Base-by-base conservation (phyloP, 768 basidiomycete species). In the Phylloporus rhodoxanthus region DNA sequence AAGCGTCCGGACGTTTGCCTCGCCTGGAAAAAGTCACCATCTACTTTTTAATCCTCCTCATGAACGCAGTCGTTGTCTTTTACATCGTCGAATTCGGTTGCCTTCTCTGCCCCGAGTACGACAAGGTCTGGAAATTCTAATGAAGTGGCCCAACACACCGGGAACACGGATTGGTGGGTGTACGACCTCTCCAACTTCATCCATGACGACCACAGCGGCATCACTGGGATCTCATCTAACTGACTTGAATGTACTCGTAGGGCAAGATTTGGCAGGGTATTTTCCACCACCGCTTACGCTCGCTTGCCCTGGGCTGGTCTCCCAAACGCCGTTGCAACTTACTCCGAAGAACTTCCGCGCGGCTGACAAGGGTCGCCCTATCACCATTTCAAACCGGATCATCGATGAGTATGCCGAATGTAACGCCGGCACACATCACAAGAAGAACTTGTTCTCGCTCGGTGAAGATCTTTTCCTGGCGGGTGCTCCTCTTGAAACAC, bases 381-480 rank as follows among this genome's bases (percentile, higher is more conserved):
- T 97, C 70, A 91, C 96, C 76, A 92, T 97, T 64, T 96, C 93
- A 20, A 93, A 91, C 63, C 88, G 91, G 32, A 82, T 97, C 69
- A 94, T 97, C 58, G 89, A 94, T 59, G 93, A 96, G 59, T 96
- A 96, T 65, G 81, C 92, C 0, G 93, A 96, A 58, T 85, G 87
- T 48, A 86, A 89, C 50, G 87, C 96, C 52, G 93, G 96, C 62
- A 97, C 93, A 0, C 70, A 96, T 29, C 93, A 97, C 75, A 90
- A 94, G 78, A 97, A 96, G 81, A 96, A 95, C 52, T 68, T 97
- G 47, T 84, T 96, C 60, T 89, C 89, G 13, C 82, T 97, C 5
- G 93, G 93, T 56, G 93, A 97, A 75, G 93, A 96, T 82, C 90
- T 93, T 38, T 95, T 86, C 73, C 70, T 96, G 65, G 96, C 93